These are phyloP conservation scores for Aegilops longissima DNA, from an alignment of 176 grass and related monocot genomes.

Conservation along the genomic window DNA sequence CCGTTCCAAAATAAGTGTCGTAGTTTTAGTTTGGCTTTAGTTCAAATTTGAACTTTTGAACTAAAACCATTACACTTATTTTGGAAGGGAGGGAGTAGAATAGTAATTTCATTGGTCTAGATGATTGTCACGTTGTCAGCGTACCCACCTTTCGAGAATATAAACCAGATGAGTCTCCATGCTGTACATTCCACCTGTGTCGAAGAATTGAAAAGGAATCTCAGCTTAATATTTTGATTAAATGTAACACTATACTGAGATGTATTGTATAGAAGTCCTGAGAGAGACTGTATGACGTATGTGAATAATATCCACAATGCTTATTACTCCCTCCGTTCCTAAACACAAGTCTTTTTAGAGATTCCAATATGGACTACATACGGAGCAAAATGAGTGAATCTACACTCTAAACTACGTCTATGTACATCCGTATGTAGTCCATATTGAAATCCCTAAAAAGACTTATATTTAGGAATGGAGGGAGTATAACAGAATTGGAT, in stretches of 20 bases:
- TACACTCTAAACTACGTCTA: too few relatives aligned
- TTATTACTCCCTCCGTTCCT: not conserved
- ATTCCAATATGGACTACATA: too few relatives aligned
- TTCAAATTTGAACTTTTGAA: too few relatives aligned
- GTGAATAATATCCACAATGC: not conserved
- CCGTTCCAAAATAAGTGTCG: too few relatives aligned
- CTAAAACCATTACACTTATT: too few relatives aligned
- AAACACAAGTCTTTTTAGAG: too few relatives aligned
- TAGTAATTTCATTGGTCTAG: not conserved
- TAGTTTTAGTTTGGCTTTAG: too few relatives aligned
- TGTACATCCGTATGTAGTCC: too few relatives aligned
- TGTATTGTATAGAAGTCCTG: not conserved
- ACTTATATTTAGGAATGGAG: too few relatives aligned
- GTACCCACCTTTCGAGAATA: constrained; percentile 43
- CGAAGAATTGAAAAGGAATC: constrained; percentile 11
- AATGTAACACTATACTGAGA: not conserved
- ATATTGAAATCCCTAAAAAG: too few relatives aligned
- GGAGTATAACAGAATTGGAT: not conserved
- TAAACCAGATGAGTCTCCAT: constrained; percentile 3
- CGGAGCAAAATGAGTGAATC: too few relatives aligned
- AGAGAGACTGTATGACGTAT: not conserved
- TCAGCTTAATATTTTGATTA: not conserved
- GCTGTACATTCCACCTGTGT: constrained; percentile 48
- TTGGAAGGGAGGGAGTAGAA: too few relatives aligned
- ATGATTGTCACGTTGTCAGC: constrained; percentile 1